Conservation (phyloP, 352 stramenopile genomes). For the Halophytophthora polymorphica region DNA sequence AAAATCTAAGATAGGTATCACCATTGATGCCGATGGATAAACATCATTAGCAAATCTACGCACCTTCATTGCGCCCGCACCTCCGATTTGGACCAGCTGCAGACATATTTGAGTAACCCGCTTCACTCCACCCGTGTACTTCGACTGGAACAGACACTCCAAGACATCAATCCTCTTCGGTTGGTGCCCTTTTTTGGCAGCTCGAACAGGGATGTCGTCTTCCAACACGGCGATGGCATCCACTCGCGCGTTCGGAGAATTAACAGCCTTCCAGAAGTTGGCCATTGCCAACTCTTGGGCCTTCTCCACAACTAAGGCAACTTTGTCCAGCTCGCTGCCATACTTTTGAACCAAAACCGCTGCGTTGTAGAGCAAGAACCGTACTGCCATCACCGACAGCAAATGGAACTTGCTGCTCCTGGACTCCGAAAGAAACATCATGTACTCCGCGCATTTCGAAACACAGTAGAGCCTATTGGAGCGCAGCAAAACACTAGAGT, state of each 20-base stretch:
- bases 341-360: slow-evolving; percentile 30
- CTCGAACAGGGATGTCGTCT: slow-evolving; percentile 14
- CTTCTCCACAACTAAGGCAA: slow-evolving; percentile 30
- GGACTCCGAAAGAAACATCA: slow-evolving; percentile 27
- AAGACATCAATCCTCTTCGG: slow-evolving; percentile 25
- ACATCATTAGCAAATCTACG: slow-evolving; percentile 2
- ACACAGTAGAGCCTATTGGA: slow-evolving; percentile 33
- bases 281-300: slow-evolving; percentile 24
- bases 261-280: slow-evolving; percentile 18
- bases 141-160: slow-evolving; percentile 32
- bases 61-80: slow-evolving; percentile 41
- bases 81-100: slow-evolving; percentile 31
- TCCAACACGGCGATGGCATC: slow-evolving; percentile 28
- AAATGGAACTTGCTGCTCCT: slow-evolving; percentile 23
- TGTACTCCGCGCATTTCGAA: slow-evolving; percentile 38
- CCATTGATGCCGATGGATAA: neutral
- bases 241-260: slow-evolving; percentile 1
- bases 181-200: slow-evolving; percentile 20
- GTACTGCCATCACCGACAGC: slow-evolving; percentile 24
- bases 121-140: slow-evolving; percentile 20
- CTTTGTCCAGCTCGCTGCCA: slow-evolving; percentile 29
- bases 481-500: slow-evolving; percentile 1
- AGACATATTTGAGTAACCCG: slow-evolving; percentile 33
- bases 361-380: slow-evolving; percentile 42
- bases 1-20: slow-evolving; percentile 7